Evolutionary conservation across 306 rosid species (phyloP).

Genomic region (Adenanthera pavonina): DNA sequence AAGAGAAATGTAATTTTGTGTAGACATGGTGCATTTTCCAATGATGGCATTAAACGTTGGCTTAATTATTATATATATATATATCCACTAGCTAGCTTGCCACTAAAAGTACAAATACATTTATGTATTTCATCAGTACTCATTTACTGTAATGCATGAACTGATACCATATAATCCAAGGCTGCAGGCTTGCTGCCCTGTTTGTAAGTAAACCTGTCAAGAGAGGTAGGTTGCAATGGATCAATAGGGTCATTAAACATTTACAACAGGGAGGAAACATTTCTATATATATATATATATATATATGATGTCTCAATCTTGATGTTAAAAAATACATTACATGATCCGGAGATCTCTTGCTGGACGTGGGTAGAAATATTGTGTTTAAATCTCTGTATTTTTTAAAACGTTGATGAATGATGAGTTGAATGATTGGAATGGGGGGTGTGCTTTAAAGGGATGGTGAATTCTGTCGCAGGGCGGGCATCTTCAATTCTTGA

Average conservation of each 20-base stretch:
- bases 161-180: not conserved
- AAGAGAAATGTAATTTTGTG: constrained; percentile 51
- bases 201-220: constrained; percentile 20
- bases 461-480: constrained; percentile 34
- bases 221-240: constrained; percentile 23
- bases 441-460: constrained; percentile 32
- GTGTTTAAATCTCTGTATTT: not conserved
- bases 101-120: not conserved
- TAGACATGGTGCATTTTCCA: constrained; percentile 57
- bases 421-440: not conserved
- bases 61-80: not conserved
- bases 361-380: too few species aligned
- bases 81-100: not conserved
- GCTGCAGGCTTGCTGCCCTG: constrained; percentile 35
- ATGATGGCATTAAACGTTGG: constrained; percentile 41
- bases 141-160: constrained; percentile 32
- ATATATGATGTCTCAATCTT: not conserved
- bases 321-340: not conserved
- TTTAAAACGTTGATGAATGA: not conserved
- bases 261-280: constrained; percentile 7
- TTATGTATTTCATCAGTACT: constrained; percentile 13
- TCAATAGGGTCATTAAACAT: constrained; percentile 35
- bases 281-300: too few species aligned
- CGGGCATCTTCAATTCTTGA: constrained; percentile 23
- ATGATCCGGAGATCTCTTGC: not conserved